These are phyloP conservation scores for Rubia balearica DNA, from an alignment of 305 asterid species.

Conservation along the genomic window DNA sequence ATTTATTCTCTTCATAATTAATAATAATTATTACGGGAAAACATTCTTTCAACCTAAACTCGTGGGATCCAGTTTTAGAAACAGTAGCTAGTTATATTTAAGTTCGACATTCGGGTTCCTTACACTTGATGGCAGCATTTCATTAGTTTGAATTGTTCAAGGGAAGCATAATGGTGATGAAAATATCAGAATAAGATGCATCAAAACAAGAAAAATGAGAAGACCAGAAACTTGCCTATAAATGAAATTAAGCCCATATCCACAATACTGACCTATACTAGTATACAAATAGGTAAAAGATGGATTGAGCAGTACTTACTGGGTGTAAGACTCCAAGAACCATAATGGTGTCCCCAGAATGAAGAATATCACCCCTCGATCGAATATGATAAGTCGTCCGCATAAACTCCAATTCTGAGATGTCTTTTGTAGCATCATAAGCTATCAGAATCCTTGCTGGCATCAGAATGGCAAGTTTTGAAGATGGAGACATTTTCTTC, in stretches of 20 bases:
- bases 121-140: background rate
- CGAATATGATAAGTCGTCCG: conserved; percentile 33
- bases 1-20: too few relatives aligned
- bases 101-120: too few relatives aligned
- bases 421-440: conserved; percentile 64
- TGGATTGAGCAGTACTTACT: conserved; percentile 27
- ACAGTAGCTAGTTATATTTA: too few relatives aligned
- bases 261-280: background rate
- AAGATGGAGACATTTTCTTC: conserved; percentile 17
- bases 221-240: background rate
- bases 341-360: conserved; percentile 46
- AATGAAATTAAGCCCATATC: background rate
- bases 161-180: background rate
- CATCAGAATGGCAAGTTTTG: conserved; percentile 17
- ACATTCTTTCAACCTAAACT: conserved; percentile 15
- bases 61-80: too few relatives aligned
- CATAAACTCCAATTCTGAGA: conserved; percentile 33
- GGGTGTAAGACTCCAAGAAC: conserved; percentile 74
- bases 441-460: conserved; percentile 44
- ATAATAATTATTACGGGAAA: too few relatives aligned
- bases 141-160: background rate
- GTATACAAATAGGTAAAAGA: background rate
- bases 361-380: conserved; percentile 47
- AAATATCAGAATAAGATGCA: background rate
- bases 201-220: too few relatives aligned